Percentiles rank a stretch among this genome's conserved stretches.
Conservation (phyloP, 2,329 filamentous ascomycete genomes). For the Botrytis galanthina region DNA sequence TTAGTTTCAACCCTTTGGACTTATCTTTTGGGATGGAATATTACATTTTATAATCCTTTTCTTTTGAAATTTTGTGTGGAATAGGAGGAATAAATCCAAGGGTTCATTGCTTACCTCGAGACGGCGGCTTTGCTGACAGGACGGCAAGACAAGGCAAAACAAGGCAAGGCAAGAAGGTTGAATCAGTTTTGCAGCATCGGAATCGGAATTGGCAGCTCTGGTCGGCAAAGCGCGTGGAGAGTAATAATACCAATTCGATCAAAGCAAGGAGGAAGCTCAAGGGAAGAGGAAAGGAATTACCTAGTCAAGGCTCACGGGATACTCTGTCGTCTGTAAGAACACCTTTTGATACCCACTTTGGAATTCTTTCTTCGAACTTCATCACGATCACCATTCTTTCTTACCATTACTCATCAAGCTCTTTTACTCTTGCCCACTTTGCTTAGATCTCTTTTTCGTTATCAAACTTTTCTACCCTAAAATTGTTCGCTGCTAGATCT, state of each 20-base stretch:
- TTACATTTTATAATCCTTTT: neutral
- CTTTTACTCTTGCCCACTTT: neutral
- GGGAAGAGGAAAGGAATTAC: neutral
- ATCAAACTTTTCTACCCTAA: neutral
- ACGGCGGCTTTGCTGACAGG: slow-evolving; percentile 5
- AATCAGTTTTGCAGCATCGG: neutral
- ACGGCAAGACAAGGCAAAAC: neutral
- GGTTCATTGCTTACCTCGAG: slow-evolving; percentile 10
- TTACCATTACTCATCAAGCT: neutral
- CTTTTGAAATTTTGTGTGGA: neutral
- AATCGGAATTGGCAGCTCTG: neutral
- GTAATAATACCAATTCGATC: neutral
- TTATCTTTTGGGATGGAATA: neutral
- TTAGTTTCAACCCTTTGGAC: neutral
- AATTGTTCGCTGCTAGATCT: neutral
- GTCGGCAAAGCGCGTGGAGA: neutral
- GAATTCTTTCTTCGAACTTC: neutral
- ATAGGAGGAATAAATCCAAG: neutral
- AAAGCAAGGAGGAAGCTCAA: neutral
- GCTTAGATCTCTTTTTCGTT: neutral
- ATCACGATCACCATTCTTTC: neutral
- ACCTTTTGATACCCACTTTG: slow-evolving; percentile 4
- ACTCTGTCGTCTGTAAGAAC: slow-evolving; percentile 12
- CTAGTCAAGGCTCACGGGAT: slow-evolving; percentile 9
- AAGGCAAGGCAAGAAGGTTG: neutral